These are phyloP conservation scores for Acorus gramineus DNA, from an alignment of 106 monocot species.

Conservation along the genomic window DNA sequence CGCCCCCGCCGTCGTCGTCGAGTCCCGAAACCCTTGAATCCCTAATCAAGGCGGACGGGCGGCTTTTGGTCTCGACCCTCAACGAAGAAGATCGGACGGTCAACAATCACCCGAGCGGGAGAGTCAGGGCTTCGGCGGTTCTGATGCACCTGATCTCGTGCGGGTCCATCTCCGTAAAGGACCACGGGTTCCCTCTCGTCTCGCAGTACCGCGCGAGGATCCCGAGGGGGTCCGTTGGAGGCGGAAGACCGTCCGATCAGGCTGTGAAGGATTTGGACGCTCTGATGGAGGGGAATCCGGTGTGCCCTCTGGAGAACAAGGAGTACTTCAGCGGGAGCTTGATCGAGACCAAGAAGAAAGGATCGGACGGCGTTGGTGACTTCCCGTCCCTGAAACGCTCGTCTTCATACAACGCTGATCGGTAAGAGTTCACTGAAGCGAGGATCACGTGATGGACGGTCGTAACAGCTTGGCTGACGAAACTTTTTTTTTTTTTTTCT, in stretches of 20 bases:
- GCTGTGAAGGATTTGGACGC: too few relatives aligned
- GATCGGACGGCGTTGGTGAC: constrained; percentile 9
- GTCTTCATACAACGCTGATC: constrained; percentile 64
- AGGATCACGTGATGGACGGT: too few relatives aligned
- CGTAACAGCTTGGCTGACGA: too few relatives aligned
- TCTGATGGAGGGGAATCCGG: background rate
- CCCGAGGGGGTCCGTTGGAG: constrained; percentile 21
- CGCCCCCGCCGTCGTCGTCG: constrained; percentile 73
- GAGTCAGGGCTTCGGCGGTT: constrained; percentile 51
- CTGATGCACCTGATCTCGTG: constrained; percentile 83
- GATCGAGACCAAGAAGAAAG: constrained; percentile 64
- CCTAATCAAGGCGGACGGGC: constrained; percentile 32
- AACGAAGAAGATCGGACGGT: constrained; percentile 15
- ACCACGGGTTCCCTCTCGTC: constrained; percentile 15
- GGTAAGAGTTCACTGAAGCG: constrained; percentile 15
- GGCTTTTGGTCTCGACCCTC: constrained; percentile 3
- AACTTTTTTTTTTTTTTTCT: background rate
- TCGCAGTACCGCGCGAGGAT: constrained; percentile 18
- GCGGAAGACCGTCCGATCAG: too few relatives aligned
- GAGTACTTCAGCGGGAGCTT: constrained; percentile 89
- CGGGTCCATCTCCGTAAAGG: constrained; percentile 50
- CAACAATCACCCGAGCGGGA: constrained; percentile 30
- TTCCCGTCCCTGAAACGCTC: constrained; percentile 47
- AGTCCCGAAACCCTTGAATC: constrained; percentile 65
- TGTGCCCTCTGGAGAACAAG: constrained; percentile 29